Conservation (phyloP, 2,329 filamentous ascomycete genomes). For the Alternaria angustiovoidea region DNA sequence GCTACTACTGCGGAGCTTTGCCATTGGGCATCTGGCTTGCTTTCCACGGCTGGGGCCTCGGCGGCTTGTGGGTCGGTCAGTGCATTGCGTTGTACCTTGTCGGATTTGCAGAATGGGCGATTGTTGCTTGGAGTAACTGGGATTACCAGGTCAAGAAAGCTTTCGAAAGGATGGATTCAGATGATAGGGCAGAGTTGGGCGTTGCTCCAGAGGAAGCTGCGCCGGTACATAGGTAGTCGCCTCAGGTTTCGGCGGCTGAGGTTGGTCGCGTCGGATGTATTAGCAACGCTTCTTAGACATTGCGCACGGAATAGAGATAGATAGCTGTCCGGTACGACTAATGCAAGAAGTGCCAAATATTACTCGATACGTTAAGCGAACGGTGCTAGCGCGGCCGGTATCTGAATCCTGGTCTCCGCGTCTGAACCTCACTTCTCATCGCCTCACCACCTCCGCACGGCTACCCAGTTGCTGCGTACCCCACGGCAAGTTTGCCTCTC, state of each 20-base stretch:
- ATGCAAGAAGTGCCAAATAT: slow-evolving; percentile 35
- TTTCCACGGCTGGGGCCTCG: slow-evolving; percentile 84
- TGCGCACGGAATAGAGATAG: slow-evolving; percentile 28
- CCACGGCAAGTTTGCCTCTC: slow-evolving; percentile 19
- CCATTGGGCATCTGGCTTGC: slow-evolving; percentile 85
- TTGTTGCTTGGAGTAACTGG: slow-evolving; percentile 82
- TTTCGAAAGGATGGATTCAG: slow-evolving; percentile 71
- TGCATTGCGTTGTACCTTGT: slow-evolving; percentile 78
- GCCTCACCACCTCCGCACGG: slow-evolving; percentile 25
- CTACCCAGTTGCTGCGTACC: slow-evolving; percentile 20
- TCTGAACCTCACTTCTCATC: slow-evolving; percentile 30
- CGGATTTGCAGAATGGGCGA: slow-evolving; percentile 77
- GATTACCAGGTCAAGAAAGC: slow-evolving; percentile 75
- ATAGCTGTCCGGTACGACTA: slow-evolving; percentile 26
- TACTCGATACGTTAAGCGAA: slow-evolving; percentile 32
- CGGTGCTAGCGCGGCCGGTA: slow-evolving; percentile 23
- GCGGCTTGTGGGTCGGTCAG: slow-evolving; percentile 83
- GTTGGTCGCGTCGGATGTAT: slow-evolving; percentile 10
- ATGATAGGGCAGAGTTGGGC: slow-evolving; percentile 53
- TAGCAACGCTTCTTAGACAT: slow-evolving; percentile 34
- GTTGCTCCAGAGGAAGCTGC: slow-evolving; percentile 33
- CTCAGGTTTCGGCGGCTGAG: background rate
- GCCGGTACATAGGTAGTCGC: slow-evolving; percentile 24
- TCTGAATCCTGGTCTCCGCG: slow-evolving; percentile 28
- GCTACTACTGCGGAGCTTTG: slow-evolving; percentile 83